Percentiles rank a stretch among this genome's conserved stretches.
phyloP scores from a whole-genome alignment of 1,139 yeast genomes.

The Blastobotrys illinoisensis region DNA sequence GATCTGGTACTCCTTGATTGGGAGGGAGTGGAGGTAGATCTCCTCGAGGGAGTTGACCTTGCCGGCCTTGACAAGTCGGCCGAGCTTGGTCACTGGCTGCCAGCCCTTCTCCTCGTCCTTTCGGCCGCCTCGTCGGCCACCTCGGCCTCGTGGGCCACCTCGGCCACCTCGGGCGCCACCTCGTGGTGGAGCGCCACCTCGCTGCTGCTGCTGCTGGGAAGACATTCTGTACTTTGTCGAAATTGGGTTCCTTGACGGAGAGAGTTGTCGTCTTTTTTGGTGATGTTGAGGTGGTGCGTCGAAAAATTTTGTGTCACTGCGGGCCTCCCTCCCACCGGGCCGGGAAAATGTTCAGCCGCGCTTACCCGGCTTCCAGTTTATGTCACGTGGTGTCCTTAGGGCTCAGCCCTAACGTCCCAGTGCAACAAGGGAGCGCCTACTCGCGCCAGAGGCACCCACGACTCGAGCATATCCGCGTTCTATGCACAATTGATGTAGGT shows the following conservation, averaged over 20 bases:
- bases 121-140: conserved; percentile 59
- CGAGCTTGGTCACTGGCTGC: conserved; percentile 99
- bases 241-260: background rate
- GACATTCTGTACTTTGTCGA: background rate
- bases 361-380: background rate
- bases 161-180: conserved; percentile 40
- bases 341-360: background rate
- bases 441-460: too few species aligned
- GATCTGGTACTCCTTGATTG: conserved; percentile 99
- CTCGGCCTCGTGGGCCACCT: conserved; percentile 41
- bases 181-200: conserved; percentile 27
- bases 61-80: conserved; percentile 99
- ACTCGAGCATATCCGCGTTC: too few species aligned
- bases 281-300: background rate
- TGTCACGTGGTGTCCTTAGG: background rate
- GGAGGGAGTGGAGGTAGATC: conserved; percentile 98
- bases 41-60: conserved; percentile 95
- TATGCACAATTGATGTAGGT: too few species aligned
- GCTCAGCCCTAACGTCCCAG: background rate
- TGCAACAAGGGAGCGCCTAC: too few species aligned
- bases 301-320: background rate
- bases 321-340: background rate
- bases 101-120: conserved; percentile 95
- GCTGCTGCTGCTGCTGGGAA: conserved; percentile 15
- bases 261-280: background rate